Base-by-base conservation (phyloP, 345 rosid genomes). In the Combretum micranthum region DNA sequence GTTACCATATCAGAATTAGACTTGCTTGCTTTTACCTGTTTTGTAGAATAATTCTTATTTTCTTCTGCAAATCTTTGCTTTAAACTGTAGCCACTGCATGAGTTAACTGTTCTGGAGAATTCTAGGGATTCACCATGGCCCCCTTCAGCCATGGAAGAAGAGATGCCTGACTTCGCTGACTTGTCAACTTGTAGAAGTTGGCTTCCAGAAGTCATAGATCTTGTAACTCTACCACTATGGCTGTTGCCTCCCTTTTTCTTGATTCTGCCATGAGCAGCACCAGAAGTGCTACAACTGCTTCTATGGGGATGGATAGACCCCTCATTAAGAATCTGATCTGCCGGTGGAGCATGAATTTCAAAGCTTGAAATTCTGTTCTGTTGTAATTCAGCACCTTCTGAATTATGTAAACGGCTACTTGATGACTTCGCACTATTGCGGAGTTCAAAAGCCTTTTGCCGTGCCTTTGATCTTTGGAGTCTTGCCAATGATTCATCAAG, bases 401-500 rank as follows among this genome's bases (percentile, higher is more conserved):
- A 73, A 71, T 57, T 49, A 47, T 43, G 52, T 22, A 66, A 72
- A 65, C 66, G 42, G 45, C 60, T 66, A 66, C 62, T 75, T 15
- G 66, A 61, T 43, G 73, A 77, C 70, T 79, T 85, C 15, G 74
- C 79, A 73, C 94, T 83, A 64, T 70, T 79, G 9, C 88, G 94
- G 71, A 69, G 65, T 74, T 78, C 77, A 48, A 88, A 56, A 73
- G 73, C 85, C 72, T 53, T 72, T 65, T 88, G 92, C 74, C 96
- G 88, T 45, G 90, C 77, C 69, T 66, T 86, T 16, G 95, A 86
- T 66, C 92, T 88, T 64, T 81, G 84, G 70, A 84, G 64, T 61
- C 70, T 89, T 32, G 76, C 81, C 66, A 82, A 65, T 44, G 96
- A 78, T 56, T 65, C 64, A 56, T 65, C 64, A 43, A 71, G 72